Base-by-base conservation (phyloP, 1,284 basidiomycete genomes). In the Heterobasidion irregulare region DNA sequence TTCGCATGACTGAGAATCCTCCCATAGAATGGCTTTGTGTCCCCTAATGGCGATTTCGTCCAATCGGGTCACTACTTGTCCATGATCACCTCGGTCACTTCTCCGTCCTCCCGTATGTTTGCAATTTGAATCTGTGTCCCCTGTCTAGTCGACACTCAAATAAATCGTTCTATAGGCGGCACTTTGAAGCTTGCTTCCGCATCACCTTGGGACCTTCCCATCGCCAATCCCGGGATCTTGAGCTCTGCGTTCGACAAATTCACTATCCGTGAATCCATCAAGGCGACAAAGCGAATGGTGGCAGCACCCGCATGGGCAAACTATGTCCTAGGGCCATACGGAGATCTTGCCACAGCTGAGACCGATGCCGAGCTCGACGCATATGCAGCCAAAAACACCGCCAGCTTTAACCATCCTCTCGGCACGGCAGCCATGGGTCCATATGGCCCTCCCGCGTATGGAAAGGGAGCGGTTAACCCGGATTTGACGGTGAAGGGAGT, bases 141-240 rank as follows among this genome's bases (percentile, higher is more conserved):
- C 26, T 13, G 44, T 18, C 10, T 46, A 5, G 12, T 6, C 33
- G 15, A 18, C 35, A 35, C 15, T 16, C 15, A 19, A 13, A 32
- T 35, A 43, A 12, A 4, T 32, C 46, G 43, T 26, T 16, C 2
- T 19, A n/a, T 49, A 59, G 57, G 55, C 16, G 63, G 63, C n/a
- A 41, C 51, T 9, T 26, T 67, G 9, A 60, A 54, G 1, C 50
- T 67, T 5, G 60, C 58, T n/a, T 65, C 63, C 15, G 51, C 58
- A 18, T 57, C 63, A 36, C 64, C 65, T 45, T 66, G 65, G 55
- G 57, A 60, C 5, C 16, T 50, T 9, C 64, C 64, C 2, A 13
- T 61, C 45, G 59, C 65, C 35, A 60, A 66, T 47, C 65, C 71
- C 47, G 62, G 66, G 58, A 63, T 64, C 33, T 66, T 66, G 6